Percentiles rank a stretch among this genome's conserved stretches.
phyloP scores from a whole-genome alignment of 352 stramenopile species.

The Globisporangium mamillatum region DNA sequence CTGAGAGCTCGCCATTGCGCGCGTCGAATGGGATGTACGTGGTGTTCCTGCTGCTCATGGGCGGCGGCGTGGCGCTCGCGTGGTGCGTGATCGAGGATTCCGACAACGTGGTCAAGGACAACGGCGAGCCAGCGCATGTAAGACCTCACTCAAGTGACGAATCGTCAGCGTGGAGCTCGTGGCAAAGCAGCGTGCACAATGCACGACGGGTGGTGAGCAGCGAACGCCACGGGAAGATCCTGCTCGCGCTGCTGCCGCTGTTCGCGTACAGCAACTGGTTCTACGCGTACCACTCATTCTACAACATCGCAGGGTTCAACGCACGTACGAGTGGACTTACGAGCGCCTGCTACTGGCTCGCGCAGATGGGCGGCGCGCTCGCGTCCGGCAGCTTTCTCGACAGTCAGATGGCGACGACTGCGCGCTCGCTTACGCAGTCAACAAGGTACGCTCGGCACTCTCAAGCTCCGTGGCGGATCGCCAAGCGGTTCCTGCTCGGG shows the following conservation, averaged over 20 bases:
- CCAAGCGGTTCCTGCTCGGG: constrained; percentile 9
- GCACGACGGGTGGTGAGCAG: constrained; percentile 1
- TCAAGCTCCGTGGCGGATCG: neutral
- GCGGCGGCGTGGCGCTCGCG: constrained; percentile 37
- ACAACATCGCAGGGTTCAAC: constrained; percentile 46
- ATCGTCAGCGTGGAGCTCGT: neutral
- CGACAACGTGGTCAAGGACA: constrained; percentile 22
- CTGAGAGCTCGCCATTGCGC: neutral
- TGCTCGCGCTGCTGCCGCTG: constrained; percentile 38
- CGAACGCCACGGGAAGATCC: neutral
- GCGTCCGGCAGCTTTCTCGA: constrained; percentile 30
- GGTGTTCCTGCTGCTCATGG: constrained; percentile 59
- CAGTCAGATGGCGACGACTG: constrained; percentile 3
- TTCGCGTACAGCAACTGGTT: constrained; percentile 69
- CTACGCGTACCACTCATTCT: constrained; percentile 63
- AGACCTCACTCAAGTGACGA: neutral
- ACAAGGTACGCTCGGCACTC: neutral
- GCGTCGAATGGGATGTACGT: constrained; percentile 43
- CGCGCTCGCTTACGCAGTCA: neutral
- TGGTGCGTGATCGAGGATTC: constrained; percentile 36
- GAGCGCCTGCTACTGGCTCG: constrained; percentile 40
- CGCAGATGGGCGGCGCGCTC: constrained; percentile 40
- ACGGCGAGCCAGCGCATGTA: constrained; percentile 14
- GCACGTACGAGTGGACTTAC: constrained; percentile 35
- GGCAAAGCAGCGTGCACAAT: neutral